Percentiles rank a stretch among this genome's conserved stretches.
Evolutionary conservation across 2,329 filamentous ascomycete genomes (phyloP).

Genomic region (Pseudogymnoascus verrucosus): DNA sequence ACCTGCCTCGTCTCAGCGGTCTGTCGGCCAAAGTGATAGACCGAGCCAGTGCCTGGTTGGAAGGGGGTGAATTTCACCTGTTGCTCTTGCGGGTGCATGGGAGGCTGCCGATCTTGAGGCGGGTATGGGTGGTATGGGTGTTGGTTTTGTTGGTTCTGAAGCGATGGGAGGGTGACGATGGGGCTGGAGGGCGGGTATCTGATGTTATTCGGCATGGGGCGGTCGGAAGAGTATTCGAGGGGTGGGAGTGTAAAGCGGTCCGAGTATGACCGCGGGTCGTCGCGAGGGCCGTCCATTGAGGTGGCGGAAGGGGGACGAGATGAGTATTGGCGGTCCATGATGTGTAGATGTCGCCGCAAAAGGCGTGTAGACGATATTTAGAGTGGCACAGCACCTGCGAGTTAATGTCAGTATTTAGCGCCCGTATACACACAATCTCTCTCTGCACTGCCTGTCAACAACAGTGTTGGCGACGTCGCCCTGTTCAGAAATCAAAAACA

Average conservation of each 20-base stretch:
- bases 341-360: not conserved
- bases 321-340: conserved; percentile 1
- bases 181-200: conserved; percentile 5
- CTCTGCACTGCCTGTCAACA: not conserved
- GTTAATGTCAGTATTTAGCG: not conserved
- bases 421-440: not conserved
- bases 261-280: not conserved
- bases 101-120: not conserved
- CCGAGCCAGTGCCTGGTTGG: not conserved
- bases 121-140: not conserved
- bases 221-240: not conserved
- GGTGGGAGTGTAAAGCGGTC: not conserved
- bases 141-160: not conserved
- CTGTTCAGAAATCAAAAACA: not conserved
- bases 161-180: not conserved
- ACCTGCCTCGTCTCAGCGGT: not conserved
- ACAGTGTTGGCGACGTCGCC: not conserved
- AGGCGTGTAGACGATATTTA: not conserved
- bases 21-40: not conserved
- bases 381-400: not conserved
- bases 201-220: not conserved
- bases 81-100: conserved; percentile 1
- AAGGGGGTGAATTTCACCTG: not conserved
- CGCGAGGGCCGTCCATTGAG: not conserved
- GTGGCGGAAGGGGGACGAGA: not conserved